These are phyloP conservation scores for Globisporangium sylvaticum DNA, from an alignment of 352 stramenopile genomes.

Conservation along the genomic window DNA sequence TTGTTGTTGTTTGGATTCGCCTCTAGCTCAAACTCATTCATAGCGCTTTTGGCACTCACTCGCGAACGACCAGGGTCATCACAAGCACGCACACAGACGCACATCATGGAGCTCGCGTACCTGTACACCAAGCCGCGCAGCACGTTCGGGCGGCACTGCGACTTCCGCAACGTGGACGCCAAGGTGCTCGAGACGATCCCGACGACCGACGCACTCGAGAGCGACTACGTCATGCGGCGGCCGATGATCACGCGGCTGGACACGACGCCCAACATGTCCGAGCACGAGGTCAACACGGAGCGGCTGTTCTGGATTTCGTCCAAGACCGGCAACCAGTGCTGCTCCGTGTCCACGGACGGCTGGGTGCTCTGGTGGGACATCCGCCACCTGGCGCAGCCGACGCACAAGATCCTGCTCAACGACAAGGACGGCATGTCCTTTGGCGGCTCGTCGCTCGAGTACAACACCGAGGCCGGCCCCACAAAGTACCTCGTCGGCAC, in stretches of 20 bases:
- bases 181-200: conserved; percentile 90
- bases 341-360: conserved; percentile 94
- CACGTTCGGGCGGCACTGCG: conserved; percentile 91
- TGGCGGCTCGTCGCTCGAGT: conserved; percentile 94
- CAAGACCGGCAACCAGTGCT: conserved; percentile 96
- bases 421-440: conserved; percentile 86
- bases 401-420: conserved; percentile 70
- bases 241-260: conserved; percentile 86
- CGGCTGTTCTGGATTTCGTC: conserved; percentile 94
- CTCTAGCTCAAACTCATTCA: background rate
- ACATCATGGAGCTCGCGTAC: conserved; percentile 86
- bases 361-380: conserved; percentile 92
- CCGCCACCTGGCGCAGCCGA: conserved; percentile 80
- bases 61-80: background rate
- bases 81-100: background rate
- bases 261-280: conserved; percentile 88
- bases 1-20: background rate
- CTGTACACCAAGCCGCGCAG: conserved; percentile 89
- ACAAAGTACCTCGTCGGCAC: conserved; percentile 98
- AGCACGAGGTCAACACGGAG: conserved; percentile 94
- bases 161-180: conserved; percentile 89
- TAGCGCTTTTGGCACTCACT: background rate
- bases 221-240: conserved; percentile 88
- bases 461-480: conserved; percentile 94
- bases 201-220: conserved; percentile 77